phyloP scores from a whole-genome alignment of 768 basidiomycete species.

The Kwoniella bestiolae region DNA sequence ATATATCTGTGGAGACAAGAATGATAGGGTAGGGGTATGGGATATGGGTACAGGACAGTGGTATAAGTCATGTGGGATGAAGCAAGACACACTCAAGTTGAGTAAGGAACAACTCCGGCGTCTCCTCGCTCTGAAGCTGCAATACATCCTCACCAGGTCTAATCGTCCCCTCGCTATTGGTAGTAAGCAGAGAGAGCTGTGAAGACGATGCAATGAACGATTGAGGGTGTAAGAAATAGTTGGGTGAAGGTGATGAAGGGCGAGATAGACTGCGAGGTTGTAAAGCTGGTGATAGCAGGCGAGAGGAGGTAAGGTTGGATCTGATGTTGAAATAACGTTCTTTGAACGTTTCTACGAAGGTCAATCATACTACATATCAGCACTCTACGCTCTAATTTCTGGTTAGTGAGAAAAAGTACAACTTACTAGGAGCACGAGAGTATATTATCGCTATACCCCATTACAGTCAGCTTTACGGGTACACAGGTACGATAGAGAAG shows the following conservation, averaged over 20 bases:
- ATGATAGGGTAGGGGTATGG: neutral
- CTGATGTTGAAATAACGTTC: conserved; percentile 70
- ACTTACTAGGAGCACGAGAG: conserved; percentile 80
- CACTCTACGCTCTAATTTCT: too few species aligned
- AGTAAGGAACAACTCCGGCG: conserved; percentile 80
- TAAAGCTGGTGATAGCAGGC: conserved; percentile 30
- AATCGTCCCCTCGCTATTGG: neutral
- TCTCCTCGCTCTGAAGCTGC: conserved; percentile 56
- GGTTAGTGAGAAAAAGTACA: neutral
- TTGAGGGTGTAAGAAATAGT: conserved; percentile 3
- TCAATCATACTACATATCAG: too few species aligned
- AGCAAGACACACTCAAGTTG: conserved; percentile 78
- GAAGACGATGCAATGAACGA: neutral
- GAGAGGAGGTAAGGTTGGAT: conserved; percentile 65
- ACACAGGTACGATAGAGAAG: neutral
- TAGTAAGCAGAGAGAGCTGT: neutral
- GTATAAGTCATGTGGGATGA: too few species aligned
- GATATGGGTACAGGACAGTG: too few species aligned
- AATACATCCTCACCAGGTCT: neutral
- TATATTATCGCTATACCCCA: conserved; percentile 76
- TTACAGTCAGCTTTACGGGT: neutral
- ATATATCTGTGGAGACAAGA: neutral
- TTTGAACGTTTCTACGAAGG: conserved; percentile 70
- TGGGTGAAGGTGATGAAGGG: conserved; percentile 19
- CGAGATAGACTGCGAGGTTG: neutral